Base-by-base conservation (phyloP, 306 rosid species). In the Lagenaria siceraria region DNA sequence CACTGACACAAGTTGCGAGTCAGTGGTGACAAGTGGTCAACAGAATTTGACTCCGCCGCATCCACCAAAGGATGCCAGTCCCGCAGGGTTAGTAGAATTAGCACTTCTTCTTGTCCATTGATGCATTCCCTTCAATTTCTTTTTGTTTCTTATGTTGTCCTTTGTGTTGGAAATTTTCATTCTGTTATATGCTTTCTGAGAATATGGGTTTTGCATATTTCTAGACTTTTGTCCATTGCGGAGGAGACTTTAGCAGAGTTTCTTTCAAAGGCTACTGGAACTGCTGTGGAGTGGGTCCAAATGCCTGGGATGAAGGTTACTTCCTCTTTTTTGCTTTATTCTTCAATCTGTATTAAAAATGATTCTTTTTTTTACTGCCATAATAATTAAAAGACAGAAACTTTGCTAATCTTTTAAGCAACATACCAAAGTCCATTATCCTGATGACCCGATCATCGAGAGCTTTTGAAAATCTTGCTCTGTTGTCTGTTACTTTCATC, bases 201-300 rank as follows among this genome's bases (percentile, higher is more conserved):
- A 68, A 38, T 59, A 54, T 58, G 42, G 71, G 80, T 65, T 70
- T 77, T 82, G 80, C 71, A 76, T 82, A 55, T 81, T 80, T 76
- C 83, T 65, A 95, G 99, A 88, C 99, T 95, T 86, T 77, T 95
- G 97, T 95, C 99, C 89, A 95, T 95, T 63, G 99, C 99, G 80
- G 96, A 95, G 87, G 99, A 95, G 87, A 95, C 99, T 92, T 92
- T 95, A 85, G 87, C 99, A 89, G 99, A 95, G 97, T 95, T 95
- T 95, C 93, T 95, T 60, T 95, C 99, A 52, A 95, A 95, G 97
- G 99, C 99, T 65, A 95, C 99, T 80, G 99, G 99, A 85, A 95
- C 99, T 85, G 99, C 99, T 78, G 97, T 95, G 79, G 99, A 95
- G 97, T 95, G 99, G 99, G 96, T 95, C 97, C 99, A 95, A 89